Base-by-base conservation (phyloP, 805 yeast genomes). In the Ogataea paraovalis region DNA sequence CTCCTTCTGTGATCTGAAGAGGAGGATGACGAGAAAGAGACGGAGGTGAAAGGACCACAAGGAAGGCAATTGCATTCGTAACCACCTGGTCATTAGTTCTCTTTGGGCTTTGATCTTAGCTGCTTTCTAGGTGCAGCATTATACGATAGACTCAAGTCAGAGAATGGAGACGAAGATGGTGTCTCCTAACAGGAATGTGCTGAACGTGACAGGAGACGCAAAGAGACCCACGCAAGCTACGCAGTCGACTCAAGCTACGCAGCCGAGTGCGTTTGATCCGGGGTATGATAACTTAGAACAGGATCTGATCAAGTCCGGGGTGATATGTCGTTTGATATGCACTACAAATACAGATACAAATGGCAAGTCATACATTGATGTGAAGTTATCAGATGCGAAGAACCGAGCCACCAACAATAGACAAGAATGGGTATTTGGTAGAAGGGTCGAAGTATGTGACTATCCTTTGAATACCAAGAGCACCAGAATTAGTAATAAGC, bases 401-500 rank as follows among this genome's bases (percentile, higher is more conserved):
- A 43, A 42, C 22, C 46, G 46, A 8, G 23, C 45, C 5, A 45
- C 39, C 21, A 33, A 27, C 23, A 50, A 53, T 23, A 54, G 48
- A 39, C 55, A 59, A 45, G 72, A 68, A 45, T 68, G 72, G 72
- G 42, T 58, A 3, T 68, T 90, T 67, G 98, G 98, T 0, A 75
- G 98, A 54, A 80, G 85, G 50, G 61, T 66, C 1, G 74, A 72
- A 36, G 55, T 59, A 12, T 81, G 85, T 50, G 96, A 87, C 56
- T 78, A 85, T 56, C 70, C 70, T 36, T 68, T 89, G 47, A 80
- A 78, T 8, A 69, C 75, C 7, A 74, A 78, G 40, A 75, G 86
- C 18, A 76, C 87, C 25, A 69, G 91, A 45, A 71, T 90, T 30
- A 85, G 94, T 44, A 87, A 86, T 58, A 71, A 74, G 46, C 98